Evolutionary conservation across 495 filamentous ascomycete genomes (phyloP), one percentile per base, ranked within the genome.

Genomic region (Pyrenula aspistea): DNA sequence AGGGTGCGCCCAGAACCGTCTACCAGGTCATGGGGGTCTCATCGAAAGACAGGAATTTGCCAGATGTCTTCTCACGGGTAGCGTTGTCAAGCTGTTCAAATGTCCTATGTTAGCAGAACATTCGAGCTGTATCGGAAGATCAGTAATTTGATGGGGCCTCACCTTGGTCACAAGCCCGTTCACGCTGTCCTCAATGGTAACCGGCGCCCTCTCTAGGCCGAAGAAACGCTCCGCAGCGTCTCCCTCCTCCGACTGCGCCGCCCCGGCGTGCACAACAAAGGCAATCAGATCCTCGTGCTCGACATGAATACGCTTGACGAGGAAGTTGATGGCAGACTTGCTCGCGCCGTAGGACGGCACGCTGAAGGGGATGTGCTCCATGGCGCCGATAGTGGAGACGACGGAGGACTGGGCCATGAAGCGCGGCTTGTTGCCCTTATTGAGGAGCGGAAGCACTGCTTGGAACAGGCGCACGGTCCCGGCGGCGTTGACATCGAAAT

Each of bases 321-420:
- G 61, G 65, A 65, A 79, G 53, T 75, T 64, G 20, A 65, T 59
- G 4, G 67, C 64, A 2, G 62, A 56, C 57, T 79, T 79, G 20
- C 65, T 60, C 0, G 70, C 58, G 1, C 59, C 72, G 53, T 79
- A 77, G 0, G 66, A 63, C 0, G 70, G 67, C 24, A 67, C 67
- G n/a, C 61, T 63, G 1, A 72, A 47, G 8, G 65, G 61, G 0
- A 49, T 57, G 51, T 63, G 60, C 2, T 60, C 53, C 59, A 54
- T 42, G 12, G 22, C 48, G 10, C 55, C 56, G 42, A 59, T 57
- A 54, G 55, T 60, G 1, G 53, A 55, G 22, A 57, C 15, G 24
- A 24, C 22, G 48, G 25, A 51, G 23, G 70, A 66, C 49, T 75
- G 66, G 10, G 62, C 61, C 36, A 68, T 66, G 55, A 68, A 75